These are phyloP conservation scores for Chrysosporium keratinophilum DNA, from an alignment of 2,329 filamentous ascomycete genomes.

Conservation along the genomic window DNA sequence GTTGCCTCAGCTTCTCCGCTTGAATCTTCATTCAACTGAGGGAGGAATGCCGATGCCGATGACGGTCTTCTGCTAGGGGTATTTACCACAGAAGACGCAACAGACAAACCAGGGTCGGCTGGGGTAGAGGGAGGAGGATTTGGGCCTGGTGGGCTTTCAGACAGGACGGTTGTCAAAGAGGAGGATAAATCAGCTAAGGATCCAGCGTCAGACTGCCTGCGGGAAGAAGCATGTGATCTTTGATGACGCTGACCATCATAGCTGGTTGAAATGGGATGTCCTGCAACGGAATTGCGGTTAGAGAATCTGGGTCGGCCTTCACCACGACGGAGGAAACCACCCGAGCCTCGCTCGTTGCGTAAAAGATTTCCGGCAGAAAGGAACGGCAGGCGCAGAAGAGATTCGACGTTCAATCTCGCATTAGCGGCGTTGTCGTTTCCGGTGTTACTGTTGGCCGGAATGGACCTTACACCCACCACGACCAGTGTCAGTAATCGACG, in stretches of 20 bases:
- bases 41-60: slow-evolving; percentile 37
- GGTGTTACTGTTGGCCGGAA: slow-evolving; percentile 45
- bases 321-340: slow-evolving; percentile 43
- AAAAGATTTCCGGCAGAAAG: slow-evolving; percentile 36
- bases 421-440: slow-evolving; percentile 23
- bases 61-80: slow-evolving; percentile 40
- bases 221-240: slow-evolving; percentile 28
- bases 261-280: slow-evolving; percentile 38
- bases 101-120: slow-evolving; percentile 48
- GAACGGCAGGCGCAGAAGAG: slow-evolving; percentile 38
- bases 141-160: slow-evolving; percentile 49
- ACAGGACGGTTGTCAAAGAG: slow-evolving; percentile 37
- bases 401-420: slow-evolving; percentile 23
- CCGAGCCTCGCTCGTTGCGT: slow-evolving; percentile 35
- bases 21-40: slow-evolving; percentile 32
- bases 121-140: slow-evolving; percentile 55
- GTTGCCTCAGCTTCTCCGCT: slow-evolving; percentile 31
- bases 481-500: slow-evolving; percentile 58
- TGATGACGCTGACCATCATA: slow-evolving; percentile 47
- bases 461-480: slow-evolving; percentile 58
- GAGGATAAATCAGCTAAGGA: slow-evolving; percentile 23
- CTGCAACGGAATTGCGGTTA: slow-evolving; percentile 45
- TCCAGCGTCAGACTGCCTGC: slow-evolving; percentile 26
- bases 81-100: slow-evolving; percentile 44
- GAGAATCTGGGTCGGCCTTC: slow-evolving; percentile 47